Conservation (phyloP, 2,329 filamentous ascomycete species). For the Didymellaceae sp. region DNA sequence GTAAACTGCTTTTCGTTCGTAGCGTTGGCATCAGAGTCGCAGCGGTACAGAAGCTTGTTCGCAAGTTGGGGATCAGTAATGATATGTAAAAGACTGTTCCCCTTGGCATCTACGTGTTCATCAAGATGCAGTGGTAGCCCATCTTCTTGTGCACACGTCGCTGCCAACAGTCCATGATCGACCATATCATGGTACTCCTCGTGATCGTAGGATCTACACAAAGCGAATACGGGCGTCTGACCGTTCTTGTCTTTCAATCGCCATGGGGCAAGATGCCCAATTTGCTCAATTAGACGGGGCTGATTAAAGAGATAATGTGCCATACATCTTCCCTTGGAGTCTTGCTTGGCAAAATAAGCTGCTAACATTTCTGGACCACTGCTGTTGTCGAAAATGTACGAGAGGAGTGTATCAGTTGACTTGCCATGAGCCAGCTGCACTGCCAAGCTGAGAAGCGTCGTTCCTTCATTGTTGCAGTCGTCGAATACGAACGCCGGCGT, state of each 20-base stretch:
- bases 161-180: constrained; percentile 75
- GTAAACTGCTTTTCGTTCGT: constrained; percentile 96
- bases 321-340: constrained; percentile 83
- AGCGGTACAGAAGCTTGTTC: constrained; percentile 75
- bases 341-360: constrained; percentile 76
- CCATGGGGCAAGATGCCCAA: constrained; percentile 85
- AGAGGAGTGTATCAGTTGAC: constrained; percentile 76
- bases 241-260: constrained; percentile 92
- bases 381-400: constrained; percentile 67
- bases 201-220: constrained; percentile 96
- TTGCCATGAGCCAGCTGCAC: constrained; percentile 81
- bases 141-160: constrained; percentile 77
- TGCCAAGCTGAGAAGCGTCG: constrained; percentile 86
- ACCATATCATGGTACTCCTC: constrained; percentile 88
- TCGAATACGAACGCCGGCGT: constrained; percentile 73
- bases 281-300: constrained; percentile 76
- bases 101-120: constrained; percentile 89
- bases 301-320: constrained; percentile 97
- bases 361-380: constrained; percentile 63
- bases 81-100: constrained; percentile 95
- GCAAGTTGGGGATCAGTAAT: constrained; percentile 85
- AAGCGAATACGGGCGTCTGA: constrained; percentile 94
- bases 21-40: constrained; percentile 95
- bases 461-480: constrained; percentile 88
- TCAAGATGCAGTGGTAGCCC: constrained; percentile 83